Evolutionary conservation across 2,329 filamentous ascomycete genomes (phyloP).

Genomic region (Alternaria angustiovoidea): DNA sequence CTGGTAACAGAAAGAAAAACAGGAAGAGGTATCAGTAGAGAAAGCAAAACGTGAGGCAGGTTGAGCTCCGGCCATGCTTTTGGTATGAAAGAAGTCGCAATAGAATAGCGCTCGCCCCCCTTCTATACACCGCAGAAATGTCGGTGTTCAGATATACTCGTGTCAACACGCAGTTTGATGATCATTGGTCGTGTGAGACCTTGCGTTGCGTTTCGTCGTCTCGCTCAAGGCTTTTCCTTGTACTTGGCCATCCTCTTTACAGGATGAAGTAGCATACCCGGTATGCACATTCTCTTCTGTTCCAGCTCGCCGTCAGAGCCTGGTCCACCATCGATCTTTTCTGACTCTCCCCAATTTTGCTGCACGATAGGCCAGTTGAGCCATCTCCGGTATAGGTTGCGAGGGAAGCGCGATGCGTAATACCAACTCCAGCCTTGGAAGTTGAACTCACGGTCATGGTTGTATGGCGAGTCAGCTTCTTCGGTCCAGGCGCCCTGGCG

Average conservation of each 20-base stretch:
- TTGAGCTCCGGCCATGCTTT: constrained; percentile 2
- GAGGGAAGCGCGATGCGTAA: constrained; percentile 84
- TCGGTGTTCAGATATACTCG: not conserved
- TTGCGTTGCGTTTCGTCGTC: constrained; percentile 2
- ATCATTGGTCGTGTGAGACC: not conserved
- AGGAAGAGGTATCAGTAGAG: not conserved
- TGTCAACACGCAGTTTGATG: constrained; percentile 1
- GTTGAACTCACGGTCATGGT: constrained; percentile 82
- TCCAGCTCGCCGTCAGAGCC: constrained; percentile 57
- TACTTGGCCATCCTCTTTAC: constrained; percentile 69
- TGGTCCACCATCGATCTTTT: constrained; percentile 59
- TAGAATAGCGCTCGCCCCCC: not conserved
- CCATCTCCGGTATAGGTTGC: constrained; percentile 85
- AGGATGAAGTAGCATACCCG: constrained; percentile 88
- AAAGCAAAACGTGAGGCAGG: not conserved
- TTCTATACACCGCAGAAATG: not conserved
- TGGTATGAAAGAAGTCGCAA: not conserved
- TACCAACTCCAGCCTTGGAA: constrained; percentile 89
- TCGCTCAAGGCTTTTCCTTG: constrained; percentile 23
- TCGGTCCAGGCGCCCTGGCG: constrained; percentile 62
- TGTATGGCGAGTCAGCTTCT: constrained; percentile 54
- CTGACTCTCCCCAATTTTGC: constrained; percentile 79
- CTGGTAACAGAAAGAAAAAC: not conserved
- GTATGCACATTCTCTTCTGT: constrained; percentile 85
- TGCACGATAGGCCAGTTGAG: constrained; percentile 81